These are phyloP conservation scores for Bullera alba DNA, from an alignment of 768 basidiomycete genomes.

Conservation along the genomic window DNA sequence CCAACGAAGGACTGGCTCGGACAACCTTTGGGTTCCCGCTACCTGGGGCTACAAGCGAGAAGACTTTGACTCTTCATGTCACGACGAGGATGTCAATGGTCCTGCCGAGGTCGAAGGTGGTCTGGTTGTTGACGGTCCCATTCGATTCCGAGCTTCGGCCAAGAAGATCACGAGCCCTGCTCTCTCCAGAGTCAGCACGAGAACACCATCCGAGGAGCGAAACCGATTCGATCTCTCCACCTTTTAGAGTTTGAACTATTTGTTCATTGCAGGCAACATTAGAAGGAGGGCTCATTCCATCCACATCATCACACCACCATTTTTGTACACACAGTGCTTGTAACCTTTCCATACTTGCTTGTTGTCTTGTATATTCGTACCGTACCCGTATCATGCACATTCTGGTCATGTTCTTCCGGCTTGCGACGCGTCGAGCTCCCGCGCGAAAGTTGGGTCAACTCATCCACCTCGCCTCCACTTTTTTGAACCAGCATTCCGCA, in stretches of 20 bases:
- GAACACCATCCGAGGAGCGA: slow-evolving; percentile 2
- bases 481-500: no score
- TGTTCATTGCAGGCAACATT: not conserved
- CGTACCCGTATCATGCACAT: no score
- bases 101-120: slow-evolving; percentile 16
- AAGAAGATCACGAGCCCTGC: slow-evolving; percentile 5
- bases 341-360: no score
- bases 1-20: slow-evolving; percentile 13
- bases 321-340: no score
- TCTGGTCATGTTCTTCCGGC: no score
- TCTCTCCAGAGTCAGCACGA: not conserved
- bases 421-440: no score
- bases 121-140: slow-evolving; percentile 23
- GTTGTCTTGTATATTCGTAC: no score
- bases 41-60: slow-evolving; percentile 20
- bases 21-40: slow-evolving; percentile 20
- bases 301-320: no score
- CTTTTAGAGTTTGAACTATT: not conserved
- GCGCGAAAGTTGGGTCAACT: no score
- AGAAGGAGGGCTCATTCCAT: no score
- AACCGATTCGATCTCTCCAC: slow-evolving; percentile 1
- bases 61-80: slow-evolving; percentile 16
- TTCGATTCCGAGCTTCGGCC: slow-evolving; percentile 18
- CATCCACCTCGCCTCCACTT: no score
- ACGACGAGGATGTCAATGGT: slow-evolving; percentile 8